Base-by-base conservation (phyloP, 345 rosid genomes). In the Eucalyptus cloeziana region DNA sequence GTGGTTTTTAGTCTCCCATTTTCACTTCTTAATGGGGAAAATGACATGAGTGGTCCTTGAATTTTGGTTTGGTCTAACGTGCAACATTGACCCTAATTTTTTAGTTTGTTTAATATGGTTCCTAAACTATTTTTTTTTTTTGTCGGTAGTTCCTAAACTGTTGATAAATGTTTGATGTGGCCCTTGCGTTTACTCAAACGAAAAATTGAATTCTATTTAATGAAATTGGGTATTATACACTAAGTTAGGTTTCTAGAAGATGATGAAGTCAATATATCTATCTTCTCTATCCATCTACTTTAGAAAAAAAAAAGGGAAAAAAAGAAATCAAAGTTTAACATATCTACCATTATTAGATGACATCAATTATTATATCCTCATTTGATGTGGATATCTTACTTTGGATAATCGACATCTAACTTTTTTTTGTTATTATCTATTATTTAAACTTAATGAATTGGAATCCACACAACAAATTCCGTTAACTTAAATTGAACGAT, bases 111-210 rank as follows among this genome's bases (percentile, higher is more conserved):
- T 4, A 10, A 69, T 10, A 5, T 21, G 15, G 5, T 10, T 21
- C 15, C 8, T 0, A 13, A 0, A 10, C 47, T 2, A n/a, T n/a
- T n/a, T n/a, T n/a, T n/a, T n/a, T n/a, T n/a, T n/a, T n/a, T n/a
- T n/a, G n/a, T n/a, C n/a, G n/a, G n/a, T n/a, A n/a, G 5, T 10
- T 21, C 15, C 8, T 0, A 13, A 0, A 10, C 47, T 2, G 2
- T 76, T 10, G 2, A 76, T 76, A 5, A 19, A 76, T 19, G 47
- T 22, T 21, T 2, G 8, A 37, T 10, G 25, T 21, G 25, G 27
- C 43, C 27, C 13, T 76, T 19, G 25, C 3, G 5, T 3, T 5
- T 19, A 15, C 47, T 76, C 25, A 21, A 37, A 37, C 3, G 7
- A 37, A 47, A 37, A 37, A 1, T 71, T 0, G 4, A 17, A 69